These are phyloP conservation scores for Annona cherimola DNA, from an alignment of 164 flowering plant species.

Conservation along the genomic window DNA sequence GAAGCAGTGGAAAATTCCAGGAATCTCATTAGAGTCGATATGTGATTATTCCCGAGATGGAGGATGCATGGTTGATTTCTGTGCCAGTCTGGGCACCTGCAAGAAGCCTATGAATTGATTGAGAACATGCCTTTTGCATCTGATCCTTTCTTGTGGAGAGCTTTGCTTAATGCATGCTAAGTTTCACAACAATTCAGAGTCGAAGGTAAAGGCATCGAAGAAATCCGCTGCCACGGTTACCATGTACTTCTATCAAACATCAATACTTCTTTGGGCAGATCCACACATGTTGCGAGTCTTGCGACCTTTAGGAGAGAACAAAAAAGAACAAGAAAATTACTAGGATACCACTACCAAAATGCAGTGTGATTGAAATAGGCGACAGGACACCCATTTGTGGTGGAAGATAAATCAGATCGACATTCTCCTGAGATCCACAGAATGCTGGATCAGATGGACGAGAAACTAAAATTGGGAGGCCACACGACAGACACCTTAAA, in stretches of 20 bases:
- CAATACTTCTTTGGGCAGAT: conserved; percentile 1
- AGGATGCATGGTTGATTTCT: conserved; percentile 19
- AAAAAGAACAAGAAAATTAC: conserved; percentile 4
- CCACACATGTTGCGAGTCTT: not conserved
- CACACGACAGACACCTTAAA: conserved; percentile 3
- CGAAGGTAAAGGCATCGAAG: conserved; percentile 12
- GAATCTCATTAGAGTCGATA: conserved; percentile 1
- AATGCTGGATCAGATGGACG: conserved; percentile 3
- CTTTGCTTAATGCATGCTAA: conserved; percentile 14
- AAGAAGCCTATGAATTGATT: conserved; percentile 19
- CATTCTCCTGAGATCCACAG: conserved; percentile 3
- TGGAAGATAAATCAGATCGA: conserved; percentile 2
- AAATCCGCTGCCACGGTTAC: conserved; percentile 13
- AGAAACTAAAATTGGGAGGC: conserved; percentile 8
- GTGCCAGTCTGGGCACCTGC: conserved; percentile 12
- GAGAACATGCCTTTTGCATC: conserved; percentile 16
- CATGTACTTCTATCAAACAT: conserved; percentile 7
- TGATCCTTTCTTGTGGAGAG: conserved; percentile 17
- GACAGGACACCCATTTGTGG: conserved; percentile 2
- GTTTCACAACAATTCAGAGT: conserved; percentile 11
- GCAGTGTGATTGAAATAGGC: conserved; percentile 4
- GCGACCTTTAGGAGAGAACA: not conserved
- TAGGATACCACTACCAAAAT: not conserved
- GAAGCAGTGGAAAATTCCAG: conserved; percentile 10
- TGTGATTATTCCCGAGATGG: conserved; percentile 13